Evolutionary conservation across 371 early-diverging fungal species (phyloP), one percentile per base, ranked within the genome.

Genomic region (Polyrhizophydium stewartii): DNA sequence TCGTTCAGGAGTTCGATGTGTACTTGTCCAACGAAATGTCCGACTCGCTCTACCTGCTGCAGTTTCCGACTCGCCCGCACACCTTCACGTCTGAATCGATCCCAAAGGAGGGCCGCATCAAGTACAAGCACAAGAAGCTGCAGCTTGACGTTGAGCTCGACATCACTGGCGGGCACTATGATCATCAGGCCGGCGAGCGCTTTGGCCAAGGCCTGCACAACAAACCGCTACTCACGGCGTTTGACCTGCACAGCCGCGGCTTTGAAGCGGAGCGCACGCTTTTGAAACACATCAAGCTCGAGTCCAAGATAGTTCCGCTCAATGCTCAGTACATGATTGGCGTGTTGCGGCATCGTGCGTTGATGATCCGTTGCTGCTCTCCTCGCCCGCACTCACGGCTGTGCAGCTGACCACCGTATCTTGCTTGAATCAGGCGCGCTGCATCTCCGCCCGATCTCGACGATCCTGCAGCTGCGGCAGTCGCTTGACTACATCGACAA

Each of bases 61-160:
- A 94, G 72, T 92, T 89, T 64, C 96, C 94, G 21, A 82, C 91
- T 60, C 87, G 89, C 24, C 62, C 64, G 16, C 60, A 64, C 12
- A 65, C 67, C 2, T 62, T 62, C 38, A 41, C 55, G n/a, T 56
- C 40, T 2, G 60, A 64, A 3, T 61, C 65, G 5, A 37, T 45
- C 21, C 79, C 79, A 16, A 62, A 65, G 21, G 64, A 61, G n/a
- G 89, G 91, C 9, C 90, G 93, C 32, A 73, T 92, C 66, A 94
- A 93, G 72, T 91, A 91, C 0, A 77, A 80, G 38, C 83, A 90
- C 17, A 84, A 87, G 51, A 79, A 87, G 66, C 83, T 94, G 28
- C 92, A 96, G 70, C 64, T 93, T n/a, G 93, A 93, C 65, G 66
- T 93, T n/a, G 88, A 90, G 16, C 56, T 96, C 3, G 87, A 92